Base-by-base conservation (phyloP, 306 rosid species). In the Quercus agrifolia region DNA sequence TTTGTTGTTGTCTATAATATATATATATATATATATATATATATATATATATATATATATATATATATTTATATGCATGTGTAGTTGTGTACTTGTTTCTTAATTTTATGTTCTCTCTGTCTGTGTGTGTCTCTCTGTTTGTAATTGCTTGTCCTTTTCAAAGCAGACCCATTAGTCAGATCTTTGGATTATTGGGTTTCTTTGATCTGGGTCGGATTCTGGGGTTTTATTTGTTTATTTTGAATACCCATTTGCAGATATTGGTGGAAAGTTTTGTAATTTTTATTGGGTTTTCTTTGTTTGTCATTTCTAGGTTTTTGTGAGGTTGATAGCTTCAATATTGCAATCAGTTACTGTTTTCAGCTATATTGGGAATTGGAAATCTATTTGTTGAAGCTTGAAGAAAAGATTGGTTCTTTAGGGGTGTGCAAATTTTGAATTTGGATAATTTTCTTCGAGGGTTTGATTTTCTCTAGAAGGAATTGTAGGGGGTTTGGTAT, bases 401-500 rank as follows among this genome's bases (percentile, higher is more conserved):
- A n/a, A 23, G 30, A 58, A 19, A 64, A 7, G 27, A 33, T 33
- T 25, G 21, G 28, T 74, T 19, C 20, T 23, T 41, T 79, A 5
- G 17, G 21, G 72, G 61, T 54, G n/a, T 74, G 58, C 44, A 38
- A 14, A 79, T 55, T 80, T 76, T 12, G 56, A 21, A 4, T 28
- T 62, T n/a, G 33, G 54, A 44, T 73, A 12, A 19, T 75, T 62
- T 69, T 19, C 21, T 23, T 75, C 17, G 52, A 25, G 76, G 71
- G 71, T 25, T 73, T 75, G 31, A 3, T 56, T 41, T 76, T 31
- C 63, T 57, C n/a, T 17, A 3, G 68, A 62, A 35, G 49, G 61
- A 71, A n/a, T 77, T 73, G 19, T 41, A 13, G 14, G 82, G 86
- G 82, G 67, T 78, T 74, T 82, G 66, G 70, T 74, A 74, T 76